Evolutionary conservation across 2,329 filamentous ascomycete species (phyloP).

Genomic region (Trichoderma brevicompactum): DNA sequence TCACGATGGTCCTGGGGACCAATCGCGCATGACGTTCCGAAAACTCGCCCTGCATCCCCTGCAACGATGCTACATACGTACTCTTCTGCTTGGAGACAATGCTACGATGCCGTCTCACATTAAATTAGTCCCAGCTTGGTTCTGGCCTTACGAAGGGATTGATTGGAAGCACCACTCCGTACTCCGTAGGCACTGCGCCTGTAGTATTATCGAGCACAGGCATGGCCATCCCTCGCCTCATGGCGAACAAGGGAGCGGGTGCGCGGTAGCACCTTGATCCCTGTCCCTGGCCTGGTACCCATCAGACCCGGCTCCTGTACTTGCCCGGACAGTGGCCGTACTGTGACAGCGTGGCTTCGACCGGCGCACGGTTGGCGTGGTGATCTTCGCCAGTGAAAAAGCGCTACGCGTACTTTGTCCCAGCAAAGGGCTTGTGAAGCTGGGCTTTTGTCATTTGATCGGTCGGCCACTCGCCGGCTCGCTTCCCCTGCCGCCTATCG

Average conservation of each 20-base stretch:
- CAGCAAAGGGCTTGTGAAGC: not conserved
- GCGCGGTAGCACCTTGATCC: constrained; percentile 6
- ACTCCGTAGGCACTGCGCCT: not conserved
- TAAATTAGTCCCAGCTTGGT: constrained; percentile 9
- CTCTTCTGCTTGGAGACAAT: constrained; percentile 8
- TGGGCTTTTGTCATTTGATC: not conserved
- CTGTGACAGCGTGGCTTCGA: constrained; percentile 22
- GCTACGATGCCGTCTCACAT: constrained; percentile 18
- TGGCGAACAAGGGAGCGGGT: constrained; percentile 19
- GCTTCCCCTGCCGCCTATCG: not conserved
- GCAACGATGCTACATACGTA: constrained; percentile 11
- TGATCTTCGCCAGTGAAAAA: constrained; percentile 21
- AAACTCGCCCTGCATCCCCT: constrained; percentile 16
- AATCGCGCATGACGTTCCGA: constrained; percentile 9
- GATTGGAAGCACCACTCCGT: not conserved
- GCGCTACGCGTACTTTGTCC: not conserved
- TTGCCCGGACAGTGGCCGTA: constrained; percentile 12
- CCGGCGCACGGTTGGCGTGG: constrained; percentile 23
- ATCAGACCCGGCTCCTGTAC: not conserved
- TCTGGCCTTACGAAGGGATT: not conserved
- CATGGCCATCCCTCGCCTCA: constrained; percentile 13
- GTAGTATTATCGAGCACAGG: not conserved
- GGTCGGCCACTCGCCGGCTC: constrained; percentile 8
- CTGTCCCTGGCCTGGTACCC: constrained; percentile 10
- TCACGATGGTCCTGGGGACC: not conserved